These are phyloP conservation scores for Calycina marina DNA, from an alignment of 2,329 filamentous ascomycete genomes.

Conservation along the genomic window DNA sequence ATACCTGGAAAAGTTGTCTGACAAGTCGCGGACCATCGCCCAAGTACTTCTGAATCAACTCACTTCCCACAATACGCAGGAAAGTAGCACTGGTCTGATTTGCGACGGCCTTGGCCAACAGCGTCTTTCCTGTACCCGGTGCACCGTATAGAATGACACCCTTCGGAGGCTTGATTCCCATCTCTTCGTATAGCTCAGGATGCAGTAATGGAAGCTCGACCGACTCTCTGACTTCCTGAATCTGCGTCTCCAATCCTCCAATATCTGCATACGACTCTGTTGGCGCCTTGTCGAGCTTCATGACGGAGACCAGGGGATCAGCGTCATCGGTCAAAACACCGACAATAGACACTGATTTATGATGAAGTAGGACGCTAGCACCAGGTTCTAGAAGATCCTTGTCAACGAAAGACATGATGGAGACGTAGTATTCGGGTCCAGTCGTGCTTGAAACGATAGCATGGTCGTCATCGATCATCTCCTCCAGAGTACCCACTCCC, in stretches of 20 bases:
- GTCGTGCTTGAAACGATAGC: slow-evolving; percentile 97
- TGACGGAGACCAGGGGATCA: slow-evolving; percentile 89
- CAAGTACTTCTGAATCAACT: slow-evolving; percentile 97
- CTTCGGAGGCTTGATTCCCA: slow-evolving; percentile 99
- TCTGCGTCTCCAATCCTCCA: slow-evolving; percentile 86
- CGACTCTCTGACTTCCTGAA: slow-evolving; percentile 94
- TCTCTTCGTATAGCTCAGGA: slow-evolving; percentile 96
- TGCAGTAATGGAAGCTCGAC: slow-evolving; percentile 91
- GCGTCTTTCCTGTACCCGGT: slow-evolving; percentile 90
- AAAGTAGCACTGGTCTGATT: slow-evolving; percentile 99
- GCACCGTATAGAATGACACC: slow-evolving; percentile 98
- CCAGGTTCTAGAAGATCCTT: slow-evolving; percentile 96
- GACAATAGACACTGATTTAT: slow-evolving; percentile 96
- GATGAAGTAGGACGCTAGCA: slow-evolving; percentile 85
- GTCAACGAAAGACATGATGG: slow-evolving; percentile 99
- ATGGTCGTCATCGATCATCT: slow-evolving; percentile 98
- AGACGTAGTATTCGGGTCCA: slow-evolving; percentile 96
- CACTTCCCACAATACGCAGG: slow-evolving; percentile 89
- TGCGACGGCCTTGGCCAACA: slow-evolving; percentile 91
- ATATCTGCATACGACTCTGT: slow-evolving; percentile 98
- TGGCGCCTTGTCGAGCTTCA: slow-evolving; percentile 98
- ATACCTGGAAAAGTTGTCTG: slow-evolving; percentile 81
- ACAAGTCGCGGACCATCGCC: slow-evolving; percentile 91
- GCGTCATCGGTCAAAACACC: slow-evolving; percentile 94
- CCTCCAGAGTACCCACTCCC: slow-evolving; percentile 94